Evolutionary conservation across 768 basidiomycete species (phyloP).

Genomic region (Ephemerocybe angulata): DNA sequence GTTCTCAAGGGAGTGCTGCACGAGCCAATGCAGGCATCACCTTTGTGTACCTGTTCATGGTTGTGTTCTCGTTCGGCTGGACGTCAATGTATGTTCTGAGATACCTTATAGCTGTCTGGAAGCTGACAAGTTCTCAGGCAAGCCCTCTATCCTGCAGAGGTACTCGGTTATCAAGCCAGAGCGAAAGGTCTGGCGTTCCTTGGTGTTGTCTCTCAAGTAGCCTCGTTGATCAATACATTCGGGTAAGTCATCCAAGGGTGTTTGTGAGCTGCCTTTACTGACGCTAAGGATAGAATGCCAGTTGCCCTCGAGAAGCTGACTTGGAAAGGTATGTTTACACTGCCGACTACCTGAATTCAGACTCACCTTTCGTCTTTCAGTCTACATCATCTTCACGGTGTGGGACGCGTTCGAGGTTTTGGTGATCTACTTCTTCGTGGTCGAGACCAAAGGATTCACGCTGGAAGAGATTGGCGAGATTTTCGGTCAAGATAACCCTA

Average conservation of each 20-base stretch:
- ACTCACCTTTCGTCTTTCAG: constrained; percentile 20
- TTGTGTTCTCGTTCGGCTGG: constrained; percentile 53
- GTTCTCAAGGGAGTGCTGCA: constrained; percentile 27
- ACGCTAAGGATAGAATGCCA: constrained; percentile 34
- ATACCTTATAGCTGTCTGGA: background rate
- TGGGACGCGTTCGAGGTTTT: constrained; percentile 48
- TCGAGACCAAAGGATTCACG: constrained; percentile 50
- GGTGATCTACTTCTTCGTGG: constrained; percentile 45
- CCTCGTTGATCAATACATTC: constrained; percentile 48
- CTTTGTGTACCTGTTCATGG: constrained; percentile 50
- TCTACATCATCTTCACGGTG: constrained; percentile 46
- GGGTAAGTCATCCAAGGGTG: too few relatives aligned
- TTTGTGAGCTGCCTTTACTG: too few relatives aligned
- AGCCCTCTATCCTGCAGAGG: constrained; percentile 52
- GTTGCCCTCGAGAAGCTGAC: constrained; percentile 41
- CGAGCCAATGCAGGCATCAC: constrained; percentile 50
- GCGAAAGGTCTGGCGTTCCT: constrained; percentile 52
- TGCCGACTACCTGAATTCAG: too few relatives aligned
- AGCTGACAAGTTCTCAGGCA: constrained; percentile 30
- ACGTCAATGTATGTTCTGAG: constrained; percentile 44
- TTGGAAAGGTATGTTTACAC: constrained; percentile 43
- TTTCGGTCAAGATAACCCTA: constrained; percentile 41
- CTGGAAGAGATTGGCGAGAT: constrained; percentile 50
- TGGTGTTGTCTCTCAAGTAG: constrained; percentile 39
- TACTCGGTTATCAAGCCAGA: constrained; percentile 46